These are phyloP conservation scores for Aegilops sharonensis DNA, from an alignment of 176 grass and related monocot species.

Conservation along the genomic window DNA sequence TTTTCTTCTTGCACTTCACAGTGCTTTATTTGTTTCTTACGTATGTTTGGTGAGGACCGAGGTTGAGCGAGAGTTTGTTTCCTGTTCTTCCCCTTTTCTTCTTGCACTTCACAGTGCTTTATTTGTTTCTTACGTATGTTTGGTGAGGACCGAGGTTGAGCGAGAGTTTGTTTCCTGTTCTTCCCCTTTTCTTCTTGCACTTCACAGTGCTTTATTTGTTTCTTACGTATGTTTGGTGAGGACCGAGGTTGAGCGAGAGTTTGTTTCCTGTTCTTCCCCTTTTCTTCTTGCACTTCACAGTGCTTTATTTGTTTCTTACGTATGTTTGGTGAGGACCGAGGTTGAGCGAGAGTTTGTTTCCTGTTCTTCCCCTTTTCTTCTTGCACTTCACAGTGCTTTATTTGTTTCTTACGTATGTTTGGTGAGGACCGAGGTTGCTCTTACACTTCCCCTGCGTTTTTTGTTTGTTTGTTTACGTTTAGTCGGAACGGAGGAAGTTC, in stretches of 20 bases:
- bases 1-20: neutral
- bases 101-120: neutral
- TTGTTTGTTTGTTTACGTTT: conserved; percentile 29
- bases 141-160: neutral
- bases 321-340: conserved; percentile 8
- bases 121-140: neutral
- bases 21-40: neutral
- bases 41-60: conserved; percentile 14
- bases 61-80: neutral
- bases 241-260: neutral
- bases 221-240: conserved; percentile 11
- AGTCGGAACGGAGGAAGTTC: conserved; percentile 23
- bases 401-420: conserved; percentile 9
- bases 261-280: neutral
- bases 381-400: neutral
- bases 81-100: neutral
- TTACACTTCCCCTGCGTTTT: neutral
- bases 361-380: neutral
- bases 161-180: neutral
- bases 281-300: conserved; percentile 2
- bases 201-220: neutral
- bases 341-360: neutral
- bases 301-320: neutral
- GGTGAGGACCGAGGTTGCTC: conserved; percentile 6
- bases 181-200: neutral